These are phyloP conservation scores for Ballota nigra DNA, from an alignment of 257 asterid genomes.

Conservation along the genomic window DNA sequence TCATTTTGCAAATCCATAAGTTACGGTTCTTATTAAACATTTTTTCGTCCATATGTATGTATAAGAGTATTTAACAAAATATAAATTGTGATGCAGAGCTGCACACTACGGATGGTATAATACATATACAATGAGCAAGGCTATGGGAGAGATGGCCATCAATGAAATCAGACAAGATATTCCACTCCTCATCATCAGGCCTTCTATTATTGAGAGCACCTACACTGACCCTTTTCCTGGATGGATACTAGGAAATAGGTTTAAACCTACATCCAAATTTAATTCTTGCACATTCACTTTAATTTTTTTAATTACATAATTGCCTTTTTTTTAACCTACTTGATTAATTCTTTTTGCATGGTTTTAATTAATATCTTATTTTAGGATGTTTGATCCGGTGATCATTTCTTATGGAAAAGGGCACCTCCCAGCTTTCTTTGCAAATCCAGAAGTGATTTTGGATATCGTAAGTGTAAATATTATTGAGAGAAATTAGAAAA, in stretches of 20 bases:
- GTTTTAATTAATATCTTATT: not conserved
- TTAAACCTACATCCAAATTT: too few relatives aligned
- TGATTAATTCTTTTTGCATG: not conserved
- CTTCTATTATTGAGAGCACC: constrained; percentile 28
- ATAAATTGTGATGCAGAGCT: constrained; percentile 38
- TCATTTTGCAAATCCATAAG: too few relatives aligned
- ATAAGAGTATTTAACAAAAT: too few relatives aligned
- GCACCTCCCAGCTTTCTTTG: constrained; percentile 18
- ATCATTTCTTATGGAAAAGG: constrained; percentile 31
- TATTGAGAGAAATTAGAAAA: too few relatives aligned
- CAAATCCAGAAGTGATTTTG: constrained; percentile 4
- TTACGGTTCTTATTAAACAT: too few relatives aligned
- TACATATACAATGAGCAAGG: constrained; percentile 34
- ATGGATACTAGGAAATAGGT: constrained; percentile 51
- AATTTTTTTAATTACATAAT: too few relatives aligned
- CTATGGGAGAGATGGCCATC: constrained; percentile 42
- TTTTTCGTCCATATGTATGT: too few relatives aligned
- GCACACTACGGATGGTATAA: constrained; percentile 25
- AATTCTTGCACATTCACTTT: not conserved
- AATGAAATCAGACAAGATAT: constrained; percentile 31
- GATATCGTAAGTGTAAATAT: constrained; percentile 18
- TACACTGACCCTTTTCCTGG: constrained; percentile 36
- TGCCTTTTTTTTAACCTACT: too few relatives aligned
- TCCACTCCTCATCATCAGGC: constrained; percentile 36
- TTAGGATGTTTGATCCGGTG: constrained; percentile 26